phyloP scores from a whole-genome alignment of 495 filamentous ascomycete species.

The Ascobolus immersus region DNA sequence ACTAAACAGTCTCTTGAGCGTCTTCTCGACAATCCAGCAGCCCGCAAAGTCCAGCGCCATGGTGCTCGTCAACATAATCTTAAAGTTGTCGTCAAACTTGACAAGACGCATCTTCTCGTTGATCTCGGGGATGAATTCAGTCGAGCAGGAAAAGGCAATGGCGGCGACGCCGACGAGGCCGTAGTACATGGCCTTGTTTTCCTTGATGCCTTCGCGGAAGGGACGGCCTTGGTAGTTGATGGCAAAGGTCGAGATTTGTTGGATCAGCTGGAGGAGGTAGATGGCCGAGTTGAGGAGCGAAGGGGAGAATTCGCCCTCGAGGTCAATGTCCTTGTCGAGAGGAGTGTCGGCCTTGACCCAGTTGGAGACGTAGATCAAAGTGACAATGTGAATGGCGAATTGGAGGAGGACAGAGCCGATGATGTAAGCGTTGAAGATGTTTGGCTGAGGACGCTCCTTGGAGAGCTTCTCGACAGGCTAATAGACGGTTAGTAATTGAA shows the following conservation, averaged over 20 bases:
- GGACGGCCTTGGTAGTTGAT: conserved; percentile 98
- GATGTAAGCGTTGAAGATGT: conserved; percentile 98
- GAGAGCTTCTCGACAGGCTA: conserved; percentile 78
- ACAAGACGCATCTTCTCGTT: conserved; percentile 85
- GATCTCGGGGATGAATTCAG: conserved; percentile 83
- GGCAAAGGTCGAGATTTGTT: conserved; percentile 97
- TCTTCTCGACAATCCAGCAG: conserved; percentile 74
- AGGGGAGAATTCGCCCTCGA: conserved; percentile 84
- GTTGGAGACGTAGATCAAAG: conserved; percentile 77
- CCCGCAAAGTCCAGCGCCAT: conserved; percentile 79
- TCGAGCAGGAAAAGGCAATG: conserved; percentile 86
- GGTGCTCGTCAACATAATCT: conserved; percentile 50
- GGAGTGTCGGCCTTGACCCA: conserved; percentile 64
- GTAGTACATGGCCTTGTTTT: conserved; percentile 97
- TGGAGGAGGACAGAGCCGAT: conserved; percentile 94
- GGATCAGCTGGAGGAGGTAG: conserved; percentile 93
- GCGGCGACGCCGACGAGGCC: conserved; percentile 68
- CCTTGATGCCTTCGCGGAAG: conserved; percentile 82
- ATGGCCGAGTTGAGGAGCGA: conserved; percentile 90
- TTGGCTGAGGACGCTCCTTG: conserved; percentile 91
- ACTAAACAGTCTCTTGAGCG: conserved; percentile 63
- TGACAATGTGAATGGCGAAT: conserved; percentile 86
- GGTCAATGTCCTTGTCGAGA: conserved; percentile 40
- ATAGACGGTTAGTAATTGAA: conserved; percentile 1
- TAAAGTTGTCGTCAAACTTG: conserved; percentile 79